phyloP scores from a whole-genome alignment of 2,329 filamentous ascomycete genomes.

The Bipolaris victoriae region DNA sequence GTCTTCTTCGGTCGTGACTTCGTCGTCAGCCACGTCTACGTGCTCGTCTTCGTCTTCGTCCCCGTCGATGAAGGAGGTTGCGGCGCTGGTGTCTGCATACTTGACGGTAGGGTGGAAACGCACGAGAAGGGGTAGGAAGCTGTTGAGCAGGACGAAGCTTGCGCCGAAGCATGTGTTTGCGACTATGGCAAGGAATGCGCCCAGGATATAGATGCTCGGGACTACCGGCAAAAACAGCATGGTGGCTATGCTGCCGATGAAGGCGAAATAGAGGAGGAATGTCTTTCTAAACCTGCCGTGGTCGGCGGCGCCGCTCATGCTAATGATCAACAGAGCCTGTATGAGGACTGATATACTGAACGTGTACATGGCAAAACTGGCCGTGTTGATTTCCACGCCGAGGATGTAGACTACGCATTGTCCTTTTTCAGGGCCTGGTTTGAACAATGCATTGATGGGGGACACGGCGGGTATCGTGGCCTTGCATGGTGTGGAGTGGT shows the following conservation, averaged over 20 bases:
- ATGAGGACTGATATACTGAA: slow-evolving; percentile 91
- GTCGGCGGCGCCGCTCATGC: slow-evolving; percentile 94
- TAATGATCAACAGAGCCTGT: slow-evolving; percentile 89
- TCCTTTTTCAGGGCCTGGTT: slow-evolving; percentile 37
- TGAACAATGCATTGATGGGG: slow-evolving; percentile 21
- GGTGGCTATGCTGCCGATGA: slow-evolving; percentile 78
- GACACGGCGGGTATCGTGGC: slow-evolving; percentile 62
- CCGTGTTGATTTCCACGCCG: slow-evolving; percentile 89
- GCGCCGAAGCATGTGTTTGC: slow-evolving; percentile 94
- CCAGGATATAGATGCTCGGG: slow-evolving; percentile 78
- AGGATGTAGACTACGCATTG: slow-evolving; percentile 86
- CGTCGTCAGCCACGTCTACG: not conserved
- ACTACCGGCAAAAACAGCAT: slow-evolving; percentile 87
- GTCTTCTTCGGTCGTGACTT: slow-evolving; percentile 18
- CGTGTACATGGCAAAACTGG: slow-evolving; percentile 97
- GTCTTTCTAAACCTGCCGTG: slow-evolving; percentile 88
- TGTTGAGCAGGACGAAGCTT: slow-evolving; percentile 94
- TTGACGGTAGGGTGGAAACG: slow-evolving; percentile 74
- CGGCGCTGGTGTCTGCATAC: slow-evolving; percentile 35
- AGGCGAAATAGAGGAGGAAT: slow-evolving; percentile 83
- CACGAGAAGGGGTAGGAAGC: slow-evolving; percentile 89
- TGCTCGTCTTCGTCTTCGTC: slow-evolving; percentile 32
- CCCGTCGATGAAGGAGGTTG: slow-evolving; percentile 31
- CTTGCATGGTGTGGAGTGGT: slow-evolving; percentile 76
- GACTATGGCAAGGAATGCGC: slow-evolving; percentile 82